Evolutionary conservation across 495 filamentous ascomycete genomes (phyloP), one percentile per base, ranked within the genome.

Genomic region (Penicillium waksmanii): DNA sequence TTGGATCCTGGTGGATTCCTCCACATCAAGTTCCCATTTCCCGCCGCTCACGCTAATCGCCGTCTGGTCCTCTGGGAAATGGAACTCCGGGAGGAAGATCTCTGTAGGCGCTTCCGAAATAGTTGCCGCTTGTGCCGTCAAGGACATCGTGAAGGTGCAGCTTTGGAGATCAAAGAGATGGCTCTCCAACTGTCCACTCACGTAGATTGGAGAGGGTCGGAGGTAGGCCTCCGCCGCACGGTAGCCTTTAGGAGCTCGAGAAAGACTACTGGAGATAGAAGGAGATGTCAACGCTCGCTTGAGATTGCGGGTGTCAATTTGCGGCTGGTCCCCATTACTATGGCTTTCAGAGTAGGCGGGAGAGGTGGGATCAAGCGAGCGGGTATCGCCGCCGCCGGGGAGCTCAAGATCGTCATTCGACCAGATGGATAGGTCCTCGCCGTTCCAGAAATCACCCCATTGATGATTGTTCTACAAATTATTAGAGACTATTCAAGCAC

Each of bases 391-490:
- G 19, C 64, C 76, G 68, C 59, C 78, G 74, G 70, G 82, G 0
- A 96, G 79, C 23, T 86, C 81, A 21, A 83, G 83, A 67, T 98
- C 95, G 62, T 98, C 93, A 3, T 80, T 58, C 0, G 91, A 96
- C 66, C 85, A 90, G 35, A 98, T 96, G 8, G 92, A 96, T 17
- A 98, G 78, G 75, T 98, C 95, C 65, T 98, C 95, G 31, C 95
- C 95, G 61, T 98, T 98, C 95, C 95, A 98, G 46, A 91, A 86
- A 67, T 98, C 95, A 35, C 95, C 96, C 80, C 90, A 90, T 66
- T 89, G 80, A 64, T 98, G 95, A 55, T 88, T 87, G 70, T 97
- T 98, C 81, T 90, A 43, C 7, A 58, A 47, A 46, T 49, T 57
- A 38, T 63, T 11, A 63, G 60, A 43, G 34, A 3, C 27, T n/a